Evolutionary conservation across 2,329 filamentous ascomycete species (phyloP).

Genomic region (Amesomyces nigricolor): DNA sequence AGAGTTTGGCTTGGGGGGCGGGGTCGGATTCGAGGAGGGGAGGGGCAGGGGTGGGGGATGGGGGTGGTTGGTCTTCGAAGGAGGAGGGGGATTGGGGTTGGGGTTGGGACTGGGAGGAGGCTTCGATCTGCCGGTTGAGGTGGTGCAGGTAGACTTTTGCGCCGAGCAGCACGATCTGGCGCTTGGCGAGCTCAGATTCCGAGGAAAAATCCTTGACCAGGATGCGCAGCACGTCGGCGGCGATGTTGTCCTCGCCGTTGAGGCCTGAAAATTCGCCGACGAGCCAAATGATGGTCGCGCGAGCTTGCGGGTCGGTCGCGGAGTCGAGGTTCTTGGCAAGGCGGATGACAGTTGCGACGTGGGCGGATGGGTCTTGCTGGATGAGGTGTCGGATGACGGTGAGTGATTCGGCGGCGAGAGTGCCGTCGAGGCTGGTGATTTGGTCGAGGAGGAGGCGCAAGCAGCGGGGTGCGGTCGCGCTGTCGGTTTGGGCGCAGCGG

Average conservation of each 20-base stretch:
- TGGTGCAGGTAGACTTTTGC: slow-evolving; percentile 97
- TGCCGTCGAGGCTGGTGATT: slow-evolving; percentile 81
- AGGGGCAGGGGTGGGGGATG: slow-evolving; percentile 19
- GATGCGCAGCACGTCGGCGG: slow-evolving; percentile 84
- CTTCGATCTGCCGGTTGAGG: slow-evolving; percentile 58
- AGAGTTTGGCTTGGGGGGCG: slow-evolving; percentile 71
- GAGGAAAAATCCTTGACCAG: slow-evolving; percentile 77
- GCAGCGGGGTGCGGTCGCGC: slow-evolving; percentile 67
- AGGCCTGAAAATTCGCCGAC: slow-evolving; percentile 88
- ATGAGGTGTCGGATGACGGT: slow-evolving; percentile 95
- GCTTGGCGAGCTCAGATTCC: slow-evolving; percentile 79
- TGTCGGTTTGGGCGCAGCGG: slow-evolving; percentile 77
- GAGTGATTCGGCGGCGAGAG: slow-evolving; percentile 82
- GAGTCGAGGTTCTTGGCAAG: slow-evolving; percentile 88
- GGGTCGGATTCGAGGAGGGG: slow-evolving; percentile 38
- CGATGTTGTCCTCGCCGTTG: slow-evolving; percentile 79
- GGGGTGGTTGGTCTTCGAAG: slow-evolving; percentile 31
- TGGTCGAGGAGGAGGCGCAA: slow-evolving; percentile 77
- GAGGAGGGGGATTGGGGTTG: slow-evolving; percentile 7
- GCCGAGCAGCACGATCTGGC: slow-evolving; percentile 85
- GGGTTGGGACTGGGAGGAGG: slow-evolving; percentile 11
- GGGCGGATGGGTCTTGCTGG: slow-evolving; percentile 76
- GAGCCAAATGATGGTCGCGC: slow-evolving; percentile 95
- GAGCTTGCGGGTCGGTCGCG: slow-evolving; percentile 77
- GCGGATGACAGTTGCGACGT: slow-evolving; percentile 79